These are phyloP conservation scores for Boletus rufocinnamomeus DNA, from an alignment of 768 basidiomycete genomes.

Conservation along the genomic window DNA sequence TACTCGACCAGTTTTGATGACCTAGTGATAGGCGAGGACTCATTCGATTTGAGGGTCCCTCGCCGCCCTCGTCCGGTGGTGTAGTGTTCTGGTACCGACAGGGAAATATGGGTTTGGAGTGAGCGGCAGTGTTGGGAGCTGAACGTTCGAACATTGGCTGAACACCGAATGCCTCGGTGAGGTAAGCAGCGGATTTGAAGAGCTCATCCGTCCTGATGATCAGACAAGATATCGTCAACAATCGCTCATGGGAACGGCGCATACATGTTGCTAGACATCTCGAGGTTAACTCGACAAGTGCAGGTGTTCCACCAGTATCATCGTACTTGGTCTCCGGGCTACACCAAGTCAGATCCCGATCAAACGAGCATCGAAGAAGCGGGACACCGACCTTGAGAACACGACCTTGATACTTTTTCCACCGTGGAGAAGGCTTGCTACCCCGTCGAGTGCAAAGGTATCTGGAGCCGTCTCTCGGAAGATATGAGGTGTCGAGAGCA, in stretches of 20 bases:
- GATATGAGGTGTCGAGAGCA: constrained; percentile 79
- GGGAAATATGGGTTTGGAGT: too few species aligned
- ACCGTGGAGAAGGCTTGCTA: constrained; percentile 68
- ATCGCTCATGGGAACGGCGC: too few species aligned
- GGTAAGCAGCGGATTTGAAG: too few species aligned
- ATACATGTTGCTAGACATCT: not conserved
- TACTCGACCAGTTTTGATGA: constrained; percentile 25
- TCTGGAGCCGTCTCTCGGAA: constrained; percentile 68
- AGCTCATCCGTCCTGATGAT: too few species aligned
- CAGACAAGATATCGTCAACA: too few species aligned
- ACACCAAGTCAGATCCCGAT: not conserved
- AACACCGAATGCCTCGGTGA: too few species aligned
- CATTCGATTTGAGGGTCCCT: constrained; percentile 12
- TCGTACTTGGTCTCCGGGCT: constrained; percentile 69
- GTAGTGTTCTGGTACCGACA: constrained; percentile 6
- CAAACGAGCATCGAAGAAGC: not conserved
- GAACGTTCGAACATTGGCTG: too few species aligned
- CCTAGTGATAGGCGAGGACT: constrained; percentile 21
- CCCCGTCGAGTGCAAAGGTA: constrained; percentile 70
- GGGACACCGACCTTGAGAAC: constrained; percentile 44
- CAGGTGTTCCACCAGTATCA: constrained; percentile 64
- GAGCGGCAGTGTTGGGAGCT: too few species aligned
- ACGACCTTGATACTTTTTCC: constrained; percentile 58
- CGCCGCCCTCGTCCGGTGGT: constrained; percentile 8
- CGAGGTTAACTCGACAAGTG: constrained; percentile 60